phyloP scores from a whole-genome alignment of 306 rosid species.

The Begonia masoniana region DNA sequence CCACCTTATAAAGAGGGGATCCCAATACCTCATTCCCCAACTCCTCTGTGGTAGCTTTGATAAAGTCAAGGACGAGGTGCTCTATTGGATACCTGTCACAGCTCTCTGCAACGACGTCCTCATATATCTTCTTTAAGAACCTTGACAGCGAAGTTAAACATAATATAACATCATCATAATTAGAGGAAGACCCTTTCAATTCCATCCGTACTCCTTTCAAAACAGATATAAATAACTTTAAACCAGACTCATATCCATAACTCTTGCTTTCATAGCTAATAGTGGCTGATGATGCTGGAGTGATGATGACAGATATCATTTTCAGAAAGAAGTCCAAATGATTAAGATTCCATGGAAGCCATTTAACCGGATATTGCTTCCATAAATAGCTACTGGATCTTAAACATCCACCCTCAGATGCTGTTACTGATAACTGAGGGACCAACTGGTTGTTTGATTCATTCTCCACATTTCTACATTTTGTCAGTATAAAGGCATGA shows the following conservation, averaged over 20 bases:
- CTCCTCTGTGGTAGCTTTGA: conserved; percentile 46
- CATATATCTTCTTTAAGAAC: conserved; percentile 37
- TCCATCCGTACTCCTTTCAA: conserved; percentile 58
- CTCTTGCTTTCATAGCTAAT: conserved; percentile 32
- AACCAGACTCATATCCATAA: conserved; percentile 32
- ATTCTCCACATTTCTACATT: conserved; percentile 23
- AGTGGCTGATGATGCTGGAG: conserved; percentile 35
- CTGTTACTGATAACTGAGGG: conserved; percentile 11
- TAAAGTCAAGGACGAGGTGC: conserved; percentile 24
- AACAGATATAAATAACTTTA: conserved; percentile 44
- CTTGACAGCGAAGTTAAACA: conserved; percentile 37
- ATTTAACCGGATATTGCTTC: conserved; percentile 45
- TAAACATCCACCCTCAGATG: conserved; percentile 16
- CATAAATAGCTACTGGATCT: conserved; percentile 32
- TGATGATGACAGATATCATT: conserved; percentile 32
- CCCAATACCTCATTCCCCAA: conserved; percentile 52
- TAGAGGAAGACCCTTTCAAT: conserved; percentile 31
- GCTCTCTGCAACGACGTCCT: conserved; percentile 27
- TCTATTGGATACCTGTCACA: conserved; percentile 27
- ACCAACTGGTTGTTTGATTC: conserved; percentile 15
- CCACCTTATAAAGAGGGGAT: conserved; percentile 64
- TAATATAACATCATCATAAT: conserved; percentile 41
- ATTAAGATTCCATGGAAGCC: conserved; percentile 70
- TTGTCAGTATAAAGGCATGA: conserved; percentile 39
- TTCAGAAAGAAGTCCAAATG: conserved; percentile 53